Evolutionary conservation across 257 asterid species (phyloP), one percentile per base, ranked within the genome.

Genomic region (Thymus mandschuricus): DNA sequence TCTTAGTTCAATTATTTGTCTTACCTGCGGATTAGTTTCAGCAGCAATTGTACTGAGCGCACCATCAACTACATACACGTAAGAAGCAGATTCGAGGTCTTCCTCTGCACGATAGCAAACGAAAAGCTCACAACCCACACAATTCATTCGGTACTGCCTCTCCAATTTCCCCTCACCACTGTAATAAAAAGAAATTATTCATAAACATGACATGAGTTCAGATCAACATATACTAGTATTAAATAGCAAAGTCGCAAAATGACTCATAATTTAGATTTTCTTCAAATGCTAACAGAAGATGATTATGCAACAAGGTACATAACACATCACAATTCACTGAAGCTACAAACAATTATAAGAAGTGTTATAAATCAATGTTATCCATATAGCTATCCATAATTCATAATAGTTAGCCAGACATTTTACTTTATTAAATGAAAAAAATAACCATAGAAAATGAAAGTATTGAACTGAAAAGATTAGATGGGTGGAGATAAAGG

Each of bases 91-190:
- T 64, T 88, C 96, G 64, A 88, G 71, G 66, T 95, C 99, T 73
- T 88, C 96, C 80, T 92, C 99, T 62, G 96, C 74, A 59, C 98
- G 96, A 69, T 95, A 95, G 84, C 98, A 92, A 74, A 95, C 99
- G 82, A 92, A 83, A 59, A 95, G 88, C 82, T 90, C 96, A 76
- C 99, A 95, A 33, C 98, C 90, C 78, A 89, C 78, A 81, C 98
- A 95, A 78, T 86, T 87, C 98, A 92, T 92, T 45, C 97, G 92
- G 66, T 81, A 85, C 82, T 92, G 98, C 86, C 86, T 95, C 83
- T 95, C 99, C 83, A 87, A 66, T 72, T 90, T 92, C 74, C 99
- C 99, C 85, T 95, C 98, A 38, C 97, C 98, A 52, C 98, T 95
- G 87, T 55, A 75, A 48, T 63, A 62, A 65, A 66, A 56, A 72